phyloP scores from a whole-genome alignment of 2,329 filamentous ascomycete genomes.

The Colletotrichum sp. region DNA sequence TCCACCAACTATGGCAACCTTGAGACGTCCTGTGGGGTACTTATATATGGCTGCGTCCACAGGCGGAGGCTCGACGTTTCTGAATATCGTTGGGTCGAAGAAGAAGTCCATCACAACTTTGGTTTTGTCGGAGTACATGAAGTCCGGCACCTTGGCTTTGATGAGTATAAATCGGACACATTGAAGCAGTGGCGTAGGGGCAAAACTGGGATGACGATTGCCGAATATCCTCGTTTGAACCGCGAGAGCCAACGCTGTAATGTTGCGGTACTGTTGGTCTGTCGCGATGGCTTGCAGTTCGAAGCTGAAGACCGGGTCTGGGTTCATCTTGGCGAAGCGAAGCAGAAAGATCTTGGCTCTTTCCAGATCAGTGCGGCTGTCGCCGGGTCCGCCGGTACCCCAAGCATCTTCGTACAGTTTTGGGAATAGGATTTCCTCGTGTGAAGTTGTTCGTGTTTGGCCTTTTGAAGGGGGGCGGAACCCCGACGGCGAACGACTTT shows the following conservation, averaged over 20 bases:
- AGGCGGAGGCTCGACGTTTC: neutral
- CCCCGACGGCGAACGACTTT: neutral
- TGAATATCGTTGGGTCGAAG: neutral
- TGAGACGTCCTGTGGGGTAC: neutral
- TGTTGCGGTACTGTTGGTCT: constrained; percentile 23
- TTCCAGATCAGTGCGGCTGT: constrained; percentile 28
- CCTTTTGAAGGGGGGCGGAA: neutral
- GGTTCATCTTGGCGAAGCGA: constrained; percentile 30
- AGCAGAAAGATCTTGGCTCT: constrained; percentile 35
- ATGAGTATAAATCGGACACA: constrained; percentile 26
- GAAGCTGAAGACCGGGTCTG: constrained; percentile 11
- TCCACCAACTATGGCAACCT: neutral
- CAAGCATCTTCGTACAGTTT: neutral
- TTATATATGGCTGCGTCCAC: neutral
- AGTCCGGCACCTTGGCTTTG: neutral
- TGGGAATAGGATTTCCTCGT: neutral
- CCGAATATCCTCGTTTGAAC: constrained; percentile 31
- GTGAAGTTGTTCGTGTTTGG: neutral
- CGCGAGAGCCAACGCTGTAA: constrained; percentile 26
- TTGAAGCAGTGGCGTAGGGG: constrained; percentile 34
- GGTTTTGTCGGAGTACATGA: neutral
- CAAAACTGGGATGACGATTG: constrained; percentile 32
- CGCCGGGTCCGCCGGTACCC: neutral
- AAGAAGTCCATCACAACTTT: neutral
- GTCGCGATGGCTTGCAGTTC: constrained; percentile 32